phyloP scores from a whole-genome alignment of 208 protist species.

The Trypanosoma vivax region DNA sequence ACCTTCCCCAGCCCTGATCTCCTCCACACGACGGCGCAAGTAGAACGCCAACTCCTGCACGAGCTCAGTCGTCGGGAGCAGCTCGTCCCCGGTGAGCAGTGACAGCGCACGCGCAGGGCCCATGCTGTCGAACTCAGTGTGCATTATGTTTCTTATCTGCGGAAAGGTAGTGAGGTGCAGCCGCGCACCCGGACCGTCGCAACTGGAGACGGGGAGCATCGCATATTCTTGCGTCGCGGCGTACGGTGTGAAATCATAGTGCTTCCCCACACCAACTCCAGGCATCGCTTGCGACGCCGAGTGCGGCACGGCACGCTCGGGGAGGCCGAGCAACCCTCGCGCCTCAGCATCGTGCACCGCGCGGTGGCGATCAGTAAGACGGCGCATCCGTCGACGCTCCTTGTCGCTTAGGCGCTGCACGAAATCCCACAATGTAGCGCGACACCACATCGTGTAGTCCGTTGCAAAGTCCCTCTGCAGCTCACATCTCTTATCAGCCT shows the following conservation, averaged over 20 bases:
- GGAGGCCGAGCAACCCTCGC: slow-evolving; percentile 8
- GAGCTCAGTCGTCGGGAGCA: slow-evolving; percentile 44
- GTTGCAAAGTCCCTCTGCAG: slow-evolving; percentile 72
- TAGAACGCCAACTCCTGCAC: slow-evolving; percentile 48
- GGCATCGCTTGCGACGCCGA: neutral
- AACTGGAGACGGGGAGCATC: slow-evolving; percentile 42
- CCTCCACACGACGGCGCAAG: slow-evolving; percentile 34
- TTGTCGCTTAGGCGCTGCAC: slow-evolving; percentile 17
- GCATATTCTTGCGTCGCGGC: slow-evolving; percentile 62
- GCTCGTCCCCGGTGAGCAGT: slow-evolving; percentile 42
- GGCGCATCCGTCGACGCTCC: neutral
- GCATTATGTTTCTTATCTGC: slow-evolving; percentile 57
- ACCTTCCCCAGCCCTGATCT: slow-evolving; percentile 23
- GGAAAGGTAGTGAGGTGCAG: slow-evolving; percentile 51
- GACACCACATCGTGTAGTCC: slow-evolving; percentile 70
- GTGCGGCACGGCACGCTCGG: neutral
- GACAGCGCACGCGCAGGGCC: slow-evolving; percentile 30
- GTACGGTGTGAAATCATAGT: slow-evolving; percentile 59
- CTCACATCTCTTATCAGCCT: slow-evolving; percentile 23
- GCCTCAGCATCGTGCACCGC: slow-evolving; percentile 11
- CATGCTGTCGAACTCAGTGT: slow-evolving; percentile 68
- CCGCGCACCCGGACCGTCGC: slow-evolving; percentile 15
- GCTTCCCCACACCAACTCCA: no score
- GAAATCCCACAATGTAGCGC: slow-evolving; percentile 40
- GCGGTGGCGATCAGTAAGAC: neutral